These are phyloP conservation scores for Lodderomyces jiufengensis DNA, from an alignment of 1,139 yeast genomes.

Conservation along the genomic window DNA sequence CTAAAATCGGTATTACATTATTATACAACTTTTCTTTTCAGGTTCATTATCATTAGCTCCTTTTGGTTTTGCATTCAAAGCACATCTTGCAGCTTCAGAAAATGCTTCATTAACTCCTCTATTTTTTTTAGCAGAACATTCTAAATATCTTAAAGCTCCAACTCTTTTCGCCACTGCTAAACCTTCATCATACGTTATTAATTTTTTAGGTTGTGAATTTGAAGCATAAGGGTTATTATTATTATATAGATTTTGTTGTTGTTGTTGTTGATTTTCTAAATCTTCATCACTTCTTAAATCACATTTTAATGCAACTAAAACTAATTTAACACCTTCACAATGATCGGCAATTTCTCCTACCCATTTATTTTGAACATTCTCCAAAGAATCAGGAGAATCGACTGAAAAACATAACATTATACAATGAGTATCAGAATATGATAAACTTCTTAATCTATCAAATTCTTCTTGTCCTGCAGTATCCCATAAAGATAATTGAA, in stretches of 20 bases:
- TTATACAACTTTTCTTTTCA: slow-evolving; percentile 39
- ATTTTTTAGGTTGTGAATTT: slow-evolving; percentile 35
- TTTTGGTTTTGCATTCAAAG: slow-evolving; percentile 83
- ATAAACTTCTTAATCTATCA: slow-evolving; percentile 42
- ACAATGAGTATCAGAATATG: slow-evolving; percentile 94
- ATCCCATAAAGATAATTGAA: slow-evolving; percentile 93
- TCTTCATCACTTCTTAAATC: slow-evolving; percentile 66
- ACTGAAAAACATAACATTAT: slow-evolving; percentile 95
- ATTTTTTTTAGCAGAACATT: slow-evolving; percentile 90
- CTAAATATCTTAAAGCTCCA: slow-evolving; percentile 81
- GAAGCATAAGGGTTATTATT: slow-evolving; percentile 31
- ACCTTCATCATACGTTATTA: slow-evolving; percentile 48
- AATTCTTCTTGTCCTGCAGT: slow-evolving; percentile 99
- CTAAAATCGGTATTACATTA: too few species aligned
- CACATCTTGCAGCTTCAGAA: slow-evolving; percentile 95
- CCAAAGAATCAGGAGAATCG: slow-evolving; percentile 90
- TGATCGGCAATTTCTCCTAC: slow-evolving; percentile 95
- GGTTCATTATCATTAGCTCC: slow-evolving; percentile 59
- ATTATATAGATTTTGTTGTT: slow-evolving; percentile 15
- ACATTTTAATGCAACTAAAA: slow-evolving; percentile 90
- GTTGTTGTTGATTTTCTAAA: slow-evolving; percentile 24
- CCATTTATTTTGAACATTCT: slow-evolving; percentile 93
- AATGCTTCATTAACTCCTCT: slow-evolving; percentile 95
- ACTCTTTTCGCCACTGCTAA: slow-evolving; percentile 70
- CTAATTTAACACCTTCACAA: slow-evolving; percentile 93